Percentiles rank a stretch among this genome's conserved stretches.
phyloP scores from a whole-genome alignment of 2,329 filamentous ascomycete species.

The Cercospora citrullina region DNA sequence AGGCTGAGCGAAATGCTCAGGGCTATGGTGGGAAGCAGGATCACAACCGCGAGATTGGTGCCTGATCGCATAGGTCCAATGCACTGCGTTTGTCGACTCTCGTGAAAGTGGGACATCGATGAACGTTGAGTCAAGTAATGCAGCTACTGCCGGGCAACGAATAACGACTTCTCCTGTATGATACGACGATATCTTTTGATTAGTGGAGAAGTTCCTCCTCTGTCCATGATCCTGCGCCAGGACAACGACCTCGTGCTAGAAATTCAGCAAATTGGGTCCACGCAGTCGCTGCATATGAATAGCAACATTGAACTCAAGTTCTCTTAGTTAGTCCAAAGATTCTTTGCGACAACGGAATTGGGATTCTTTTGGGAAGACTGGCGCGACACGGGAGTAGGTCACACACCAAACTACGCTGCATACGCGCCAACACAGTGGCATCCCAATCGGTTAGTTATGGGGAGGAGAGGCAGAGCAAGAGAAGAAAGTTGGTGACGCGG shows the following conservation, averaged over 20 bases:
- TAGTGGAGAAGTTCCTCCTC: not conserved
- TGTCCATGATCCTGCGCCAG: not conserved
- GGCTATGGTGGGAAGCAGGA: slow-evolving; percentile 43
- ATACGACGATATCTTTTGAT: not conserved
- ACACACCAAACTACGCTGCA: too few relatives aligned
- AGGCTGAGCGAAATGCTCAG: slow-evolving; percentile 39
- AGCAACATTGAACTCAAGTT: not conserved
- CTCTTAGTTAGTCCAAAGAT: too few relatives aligned
- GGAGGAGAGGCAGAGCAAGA: slow-evolving; percentile 23
- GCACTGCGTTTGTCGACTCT: not conserved
- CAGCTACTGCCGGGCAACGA: not conserved
- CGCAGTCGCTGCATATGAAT: not conserved
- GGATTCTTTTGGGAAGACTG: too few relatives aligned
- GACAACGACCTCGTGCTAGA: not conserved
- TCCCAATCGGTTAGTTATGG: too few relatives aligned
- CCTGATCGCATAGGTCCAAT: not conserved
- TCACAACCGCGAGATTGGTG: slow-evolving; percentile 23
- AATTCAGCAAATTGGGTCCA: not conserved
- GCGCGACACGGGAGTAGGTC: too few relatives aligned
- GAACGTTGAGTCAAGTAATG: not conserved
- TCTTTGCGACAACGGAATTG: too few relatives aligned
- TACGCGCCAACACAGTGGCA: too few relatives aligned
- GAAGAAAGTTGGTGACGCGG: slow-evolving; percentile 24
- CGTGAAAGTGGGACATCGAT: not conserved
- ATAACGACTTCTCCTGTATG: not conserved